phyloP scores from a whole-genome alignment of 2,329 filamentous ascomycete species.

The Fusarium succisae region DNA sequence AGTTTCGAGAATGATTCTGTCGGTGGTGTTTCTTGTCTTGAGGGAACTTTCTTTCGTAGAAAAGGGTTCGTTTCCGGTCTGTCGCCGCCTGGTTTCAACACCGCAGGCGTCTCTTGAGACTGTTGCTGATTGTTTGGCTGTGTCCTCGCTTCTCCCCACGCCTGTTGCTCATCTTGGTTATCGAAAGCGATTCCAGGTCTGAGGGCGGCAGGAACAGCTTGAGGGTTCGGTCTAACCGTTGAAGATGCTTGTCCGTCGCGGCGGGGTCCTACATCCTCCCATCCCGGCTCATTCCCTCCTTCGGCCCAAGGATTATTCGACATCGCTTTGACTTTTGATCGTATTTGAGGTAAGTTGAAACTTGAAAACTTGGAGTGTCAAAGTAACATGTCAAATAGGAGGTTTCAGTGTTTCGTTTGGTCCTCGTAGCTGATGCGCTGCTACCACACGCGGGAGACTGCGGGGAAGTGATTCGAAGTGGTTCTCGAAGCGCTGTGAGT shows the following conservation, averaged over 20 bases:
- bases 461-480: conserved; percentile 24
- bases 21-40: conserved; percentile 41
- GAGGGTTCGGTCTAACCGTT: not conserved
- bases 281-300: conserved; percentile 30
- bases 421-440: conserved; percentile 16
- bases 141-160: conserved; percentile 44
- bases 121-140: conserved; percentile 15
- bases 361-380: not conserved
- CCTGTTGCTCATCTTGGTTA: conserved; percentile 44
- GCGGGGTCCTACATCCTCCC: conserved; percentile 38
- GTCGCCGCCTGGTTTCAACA: conserved; percentile 47
- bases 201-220: conserved; percentile 45
- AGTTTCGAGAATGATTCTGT: conserved; percentile 55
- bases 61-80: conserved; percentile 63
- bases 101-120: conserved; percentile 42
- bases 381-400: conserved; percentile 19
- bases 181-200: conserved; percentile 44
- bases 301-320: conserved; percentile 42
- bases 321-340: conserved; percentile 9
- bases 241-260: conserved; percentile 16
- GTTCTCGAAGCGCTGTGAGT: conserved; percentile 6
- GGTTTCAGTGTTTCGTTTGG: not conserved
- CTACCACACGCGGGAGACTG: conserved; percentile 16
- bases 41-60: conserved; percentile 56
- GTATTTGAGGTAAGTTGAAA: conserved; percentile 5